These are phyloP conservation scores for Lenwebbia sp. DNA, from an alignment of 345 rosid species.

Conservation along the genomic window DNA sequence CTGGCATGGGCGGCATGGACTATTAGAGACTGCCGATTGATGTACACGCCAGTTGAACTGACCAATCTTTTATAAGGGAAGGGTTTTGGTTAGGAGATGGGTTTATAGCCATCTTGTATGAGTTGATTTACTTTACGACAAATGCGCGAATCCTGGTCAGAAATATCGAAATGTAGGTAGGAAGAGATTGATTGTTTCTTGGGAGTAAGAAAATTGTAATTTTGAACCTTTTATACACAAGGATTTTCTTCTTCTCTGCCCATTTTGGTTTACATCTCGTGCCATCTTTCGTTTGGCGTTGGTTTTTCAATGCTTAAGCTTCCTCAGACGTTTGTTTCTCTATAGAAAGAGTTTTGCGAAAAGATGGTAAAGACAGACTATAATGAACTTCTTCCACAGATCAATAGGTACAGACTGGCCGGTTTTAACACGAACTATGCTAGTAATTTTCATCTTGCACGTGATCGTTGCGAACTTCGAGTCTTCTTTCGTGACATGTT, in stretches of 20 bases:
- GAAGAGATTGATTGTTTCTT: neutral
- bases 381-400: neutral
- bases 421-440: too few relatives aligned
- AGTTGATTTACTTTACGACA: neutral
- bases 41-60: neutral
- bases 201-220: neutral
- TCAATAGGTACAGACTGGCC: neutral
- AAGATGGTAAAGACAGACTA: neutral
- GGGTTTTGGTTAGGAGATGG: neutral
- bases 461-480: too few relatives aligned
- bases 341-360: too few relatives aligned
- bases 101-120: neutral
- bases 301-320: neutral
- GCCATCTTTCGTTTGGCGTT: neutral
- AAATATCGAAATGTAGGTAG: neutral
- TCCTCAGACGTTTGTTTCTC: neutral
- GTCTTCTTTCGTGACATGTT: too few relatives aligned
- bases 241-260: neutral
- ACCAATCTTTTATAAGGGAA: neutral
- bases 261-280: neutral
- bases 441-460: too few relatives aligned
- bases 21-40: constrained; percentile 14
- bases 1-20: constrained; percentile 90
- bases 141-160: neutral
- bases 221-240: neutral